Conservation (phyloP, 805 yeast species). For the Candida tibetensis region DNA sequence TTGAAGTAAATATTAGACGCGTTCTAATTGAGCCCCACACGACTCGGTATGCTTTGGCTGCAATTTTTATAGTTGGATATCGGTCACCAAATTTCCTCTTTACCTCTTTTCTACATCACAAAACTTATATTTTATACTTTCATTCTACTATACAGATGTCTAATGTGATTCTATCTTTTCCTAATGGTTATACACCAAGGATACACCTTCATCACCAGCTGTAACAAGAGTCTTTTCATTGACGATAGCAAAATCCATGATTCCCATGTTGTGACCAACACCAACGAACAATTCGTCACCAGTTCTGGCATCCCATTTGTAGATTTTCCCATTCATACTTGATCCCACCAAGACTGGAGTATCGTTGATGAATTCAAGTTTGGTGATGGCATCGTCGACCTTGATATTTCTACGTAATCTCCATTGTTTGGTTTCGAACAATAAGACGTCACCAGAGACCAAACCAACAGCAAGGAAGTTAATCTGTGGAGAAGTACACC, state of each 20-base stretch:
- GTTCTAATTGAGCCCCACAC: too few species aligned
- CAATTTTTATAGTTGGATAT: neutral
- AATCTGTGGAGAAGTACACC: conserved; percentile 63
- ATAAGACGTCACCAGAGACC: conserved; percentile 81
- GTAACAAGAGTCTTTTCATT: conserved; percentile 72
- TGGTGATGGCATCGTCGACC: conserved; percentile 82
- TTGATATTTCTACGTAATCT: conserved; percentile 69
- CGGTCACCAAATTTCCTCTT: too few species aligned
- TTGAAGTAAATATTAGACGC: neutral
- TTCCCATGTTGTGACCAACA: conserved; percentile 92
- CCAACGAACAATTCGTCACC: conserved; percentile 77
- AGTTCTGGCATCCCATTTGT: conserved; percentile 86
- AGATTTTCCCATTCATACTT: conserved; percentile 81
- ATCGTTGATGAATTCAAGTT: conserved; percentile 60
- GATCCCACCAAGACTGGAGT: conserved; percentile 65
- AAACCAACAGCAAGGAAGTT: conserved; percentile 75
- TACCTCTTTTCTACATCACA: too few species aligned
- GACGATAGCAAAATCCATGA: conserved; percentile 75
- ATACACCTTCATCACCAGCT: conserved; percentile 97
- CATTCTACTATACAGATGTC: neutral
- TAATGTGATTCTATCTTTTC: too few species aligned
- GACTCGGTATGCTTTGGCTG: neutral
- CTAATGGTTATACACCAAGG: conserved; percentile 55
- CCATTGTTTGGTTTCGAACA: conserved; percentile 87
- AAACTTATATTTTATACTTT: neutral